A percentile compares a stretch with the other conserved stretches of the same genome.
phyloP scores from a whole-genome alignment of 768 basidiomycete genomes.

The Rhodotorula babjevae region DNA sequence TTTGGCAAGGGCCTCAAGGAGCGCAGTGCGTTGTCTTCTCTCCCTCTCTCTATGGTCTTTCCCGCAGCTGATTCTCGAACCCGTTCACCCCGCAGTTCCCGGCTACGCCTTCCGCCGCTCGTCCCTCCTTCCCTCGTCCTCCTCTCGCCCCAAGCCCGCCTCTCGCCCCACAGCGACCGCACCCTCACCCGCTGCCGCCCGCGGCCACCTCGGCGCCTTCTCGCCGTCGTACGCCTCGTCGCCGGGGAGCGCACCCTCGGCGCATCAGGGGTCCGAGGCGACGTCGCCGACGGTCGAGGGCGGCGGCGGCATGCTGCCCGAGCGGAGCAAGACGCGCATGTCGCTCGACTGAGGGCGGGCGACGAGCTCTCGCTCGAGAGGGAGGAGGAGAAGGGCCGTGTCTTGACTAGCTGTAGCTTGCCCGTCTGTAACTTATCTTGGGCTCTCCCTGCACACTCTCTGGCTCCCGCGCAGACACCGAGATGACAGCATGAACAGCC shows the following conservation, averaged over 20 bases:
- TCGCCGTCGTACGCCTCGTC: neutral
- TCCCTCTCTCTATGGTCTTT: neutral
- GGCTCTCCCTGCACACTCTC: neutral
- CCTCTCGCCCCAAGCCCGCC: neutral
- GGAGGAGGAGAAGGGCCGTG: neutral
- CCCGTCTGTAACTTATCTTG: neutral
- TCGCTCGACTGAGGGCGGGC: slow-evolving; percentile 17
- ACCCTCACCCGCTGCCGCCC: too few species aligned
- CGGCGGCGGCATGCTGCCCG: neutral
- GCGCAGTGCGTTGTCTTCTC: slow-evolving; percentile 16
- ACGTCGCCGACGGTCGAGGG: neutral
- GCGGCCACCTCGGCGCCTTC: too few species aligned
- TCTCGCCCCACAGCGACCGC: too few species aligned
- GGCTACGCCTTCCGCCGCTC: slow-evolving; percentile 26
- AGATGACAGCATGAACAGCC: too few species aligned
- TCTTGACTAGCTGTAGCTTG: neutral
- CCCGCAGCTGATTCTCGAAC: too few species aligned
- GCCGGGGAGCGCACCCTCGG: too few species aligned
- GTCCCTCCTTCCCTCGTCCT: neutral
- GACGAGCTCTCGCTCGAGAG: neutral
- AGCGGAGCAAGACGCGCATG: slow-evolving; percentile 19
- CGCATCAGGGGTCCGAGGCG: neutral
- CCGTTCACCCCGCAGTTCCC: slow-evolving; percentile 22
- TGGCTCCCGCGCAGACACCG: too few species aligned
- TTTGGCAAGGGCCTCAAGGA: slow-evolving; percentile 29